These are phyloP conservation scores for Coniochaeta sp. DNA, from an alignment of 2,329 filamentous ascomycete species.

Conservation along the genomic window DNA sequence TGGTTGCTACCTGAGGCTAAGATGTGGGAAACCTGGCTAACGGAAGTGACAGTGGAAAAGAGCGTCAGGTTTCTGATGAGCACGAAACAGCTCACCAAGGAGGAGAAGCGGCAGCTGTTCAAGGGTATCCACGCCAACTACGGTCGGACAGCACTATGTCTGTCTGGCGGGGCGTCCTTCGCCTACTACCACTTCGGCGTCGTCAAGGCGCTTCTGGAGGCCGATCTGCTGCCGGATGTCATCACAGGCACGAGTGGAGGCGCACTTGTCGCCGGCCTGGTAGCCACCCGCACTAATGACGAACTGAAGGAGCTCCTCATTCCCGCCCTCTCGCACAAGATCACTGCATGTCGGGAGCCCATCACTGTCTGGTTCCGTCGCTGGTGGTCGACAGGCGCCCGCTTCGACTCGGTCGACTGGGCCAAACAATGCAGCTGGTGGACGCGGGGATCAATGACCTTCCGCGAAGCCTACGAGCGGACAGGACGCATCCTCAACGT, in stretches of 20 bases:
- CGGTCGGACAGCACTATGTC: conserved; percentile 83
- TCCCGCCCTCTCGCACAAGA: conserved; percentile 76
- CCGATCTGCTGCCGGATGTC: conserved; percentile 78
- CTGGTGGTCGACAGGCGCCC: conserved; percentile 88
- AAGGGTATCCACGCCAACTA: conserved; percentile 87
- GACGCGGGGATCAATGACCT: conserved; percentile 84
- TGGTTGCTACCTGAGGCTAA: neutral
- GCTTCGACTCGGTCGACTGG: conserved; percentile 93
- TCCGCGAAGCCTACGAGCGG: conserved; percentile 87
- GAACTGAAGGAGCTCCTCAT: conserved; percentile 81
- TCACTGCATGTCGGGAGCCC: conserved; percentile 77
- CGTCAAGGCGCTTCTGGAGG: conserved; percentile 80
- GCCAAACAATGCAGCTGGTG: conserved; percentile 83
- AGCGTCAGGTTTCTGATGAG: conserved; percentile 60
- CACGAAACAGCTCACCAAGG: conserved; percentile 58
- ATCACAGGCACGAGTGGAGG: conserved; percentile 96
- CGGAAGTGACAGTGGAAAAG: conserved; percentile 47
- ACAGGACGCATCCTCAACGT: conserved; percentile 95
- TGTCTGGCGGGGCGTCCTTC: conserved; percentile 90
- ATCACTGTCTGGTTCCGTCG: conserved; percentile 69
- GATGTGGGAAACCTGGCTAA: neutral
- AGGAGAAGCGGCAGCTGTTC: conserved; percentile 76
- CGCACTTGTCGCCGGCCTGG: conserved; percentile 77
- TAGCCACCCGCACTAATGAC: conserved; percentile 85
- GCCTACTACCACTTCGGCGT: conserved; percentile 97